Evolutionary conservation across 2,329 filamentous ascomycete genomes (phyloP).

Genomic region (Botrytis sinoallii): DNA sequence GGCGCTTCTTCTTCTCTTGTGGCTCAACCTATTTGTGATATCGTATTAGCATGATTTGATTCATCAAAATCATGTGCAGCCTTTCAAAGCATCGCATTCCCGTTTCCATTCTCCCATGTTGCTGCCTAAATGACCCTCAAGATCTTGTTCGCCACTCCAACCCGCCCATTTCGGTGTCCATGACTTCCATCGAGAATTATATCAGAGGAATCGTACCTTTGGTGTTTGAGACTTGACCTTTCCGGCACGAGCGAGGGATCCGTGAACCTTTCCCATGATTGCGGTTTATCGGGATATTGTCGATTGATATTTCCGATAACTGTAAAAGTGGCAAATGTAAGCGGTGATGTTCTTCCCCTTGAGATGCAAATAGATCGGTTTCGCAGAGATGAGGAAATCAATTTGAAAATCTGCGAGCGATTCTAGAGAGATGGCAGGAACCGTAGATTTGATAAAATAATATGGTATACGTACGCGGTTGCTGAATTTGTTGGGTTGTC

Average conservation of each 20-base stretch:
- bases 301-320: conserved; percentile 32
- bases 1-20: conserved; percentile 94
- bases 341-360: not conserved
- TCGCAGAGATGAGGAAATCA: not conserved
- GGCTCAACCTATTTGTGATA: conserved; percentile 65
- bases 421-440: not conserved
- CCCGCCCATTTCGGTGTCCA: not conserved
- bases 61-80: not conserved
- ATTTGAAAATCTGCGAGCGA: conserved; percentile 6
- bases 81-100: not conserved
- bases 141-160: not conserved
- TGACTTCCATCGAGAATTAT: conserved; percentile 10
- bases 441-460: conserved; percentile 4
- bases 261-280: conserved; percentile 91
- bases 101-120: no score
- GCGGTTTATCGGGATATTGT: conserved; percentile 39
- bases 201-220: conserved; percentile 60
- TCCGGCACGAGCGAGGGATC: conserved; percentile 90
- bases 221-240: conserved; percentile 98
- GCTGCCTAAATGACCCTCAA: not conserved
- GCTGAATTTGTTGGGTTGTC: conserved; percentile 19
- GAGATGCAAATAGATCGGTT: not conserved
- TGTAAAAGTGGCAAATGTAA: conserved; percentile 26
- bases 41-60: conserved; percentile 29
- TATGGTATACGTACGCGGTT: conserved; percentile 18